Evolutionary conservation across 2,329 filamentous ascomycete genomes (phyloP).

Genomic region (Paecilomyces niveus): DNA sequence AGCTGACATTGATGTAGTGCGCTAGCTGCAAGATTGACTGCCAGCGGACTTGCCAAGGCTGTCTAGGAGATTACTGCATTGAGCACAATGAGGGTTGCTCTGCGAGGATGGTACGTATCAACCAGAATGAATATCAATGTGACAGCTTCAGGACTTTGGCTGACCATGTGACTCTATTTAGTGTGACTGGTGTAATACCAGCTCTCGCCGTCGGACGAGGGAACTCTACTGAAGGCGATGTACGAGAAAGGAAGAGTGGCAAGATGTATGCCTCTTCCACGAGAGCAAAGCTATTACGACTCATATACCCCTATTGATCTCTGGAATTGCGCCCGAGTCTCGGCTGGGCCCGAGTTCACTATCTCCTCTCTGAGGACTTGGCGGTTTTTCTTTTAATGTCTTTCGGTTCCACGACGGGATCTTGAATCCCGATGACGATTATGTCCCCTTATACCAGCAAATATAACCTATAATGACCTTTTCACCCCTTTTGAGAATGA

Average conservation of each 20-base stretch:
- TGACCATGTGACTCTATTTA: slow-evolving; percentile 9
- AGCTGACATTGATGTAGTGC: slow-evolving; percentile 51
- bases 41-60: slow-evolving; percentile 64
- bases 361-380: neutral
- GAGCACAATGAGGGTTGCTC: slow-evolving; percentile 78
- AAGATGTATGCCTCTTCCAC: neutral
- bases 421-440: neutral
- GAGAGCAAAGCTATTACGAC: neutral
- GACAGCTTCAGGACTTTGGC: neutral
- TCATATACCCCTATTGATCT: neutral
- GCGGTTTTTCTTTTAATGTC: neutral
- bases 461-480: neutral
- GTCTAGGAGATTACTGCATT: slow-evolving; percentile 73
- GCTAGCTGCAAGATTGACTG: slow-evolving; percentile 64
- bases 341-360: neutral
- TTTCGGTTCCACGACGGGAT: neutral
- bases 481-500: neutral
- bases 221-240: slow-evolving; percentile 15
- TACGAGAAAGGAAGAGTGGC: neutral
- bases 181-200: slow-evolving; percentile 40
- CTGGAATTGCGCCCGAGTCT: neutral
- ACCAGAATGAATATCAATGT: neutral
- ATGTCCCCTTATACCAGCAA: neutral
- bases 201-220: slow-evolving; percentile 26
- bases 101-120: slow-evolving; percentile 41